Percentiles rank a stretch among this genome's conserved stretches.
phyloP scores from a whole-genome alignment of 108 stramenopile genomes.

The Nitzschia palea region DNA sequence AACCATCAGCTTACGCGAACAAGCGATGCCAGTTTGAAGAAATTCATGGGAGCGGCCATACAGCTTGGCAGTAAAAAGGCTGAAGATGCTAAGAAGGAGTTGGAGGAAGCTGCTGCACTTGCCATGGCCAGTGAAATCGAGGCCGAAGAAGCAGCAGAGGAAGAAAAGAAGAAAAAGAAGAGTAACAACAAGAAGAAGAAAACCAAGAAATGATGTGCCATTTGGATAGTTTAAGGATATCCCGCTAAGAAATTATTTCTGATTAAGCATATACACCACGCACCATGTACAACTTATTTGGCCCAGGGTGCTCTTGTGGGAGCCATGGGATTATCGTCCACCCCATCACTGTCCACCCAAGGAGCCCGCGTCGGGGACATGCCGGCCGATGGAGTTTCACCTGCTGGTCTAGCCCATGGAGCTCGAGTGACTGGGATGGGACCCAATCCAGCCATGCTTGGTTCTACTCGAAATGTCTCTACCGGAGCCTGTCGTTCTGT shows the following conservation, averaged over 20 bases:
- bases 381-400: background rate
- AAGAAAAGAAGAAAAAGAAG: slow-evolving; percentile 59
- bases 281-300: slow-evolving; percentile 6
- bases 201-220: slow-evolving; percentile 26
- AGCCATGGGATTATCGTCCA: background rate
- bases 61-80: slow-evolving; percentile 54
- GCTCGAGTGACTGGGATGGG: slow-evolving; percentile 21
- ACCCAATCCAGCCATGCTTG: slow-evolving; percentile 20
- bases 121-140: slow-evolving; percentile 67
- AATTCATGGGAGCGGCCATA: slow-evolving; percentile 62
- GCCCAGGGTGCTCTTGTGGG: slow-evolving; percentile 41
- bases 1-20: slow-evolving; percentile 66
- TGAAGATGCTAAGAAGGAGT: slow-evolving; percentile 43
- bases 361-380: slow-evolving; percentile 24
- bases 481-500: slow-evolving; percentile 49
- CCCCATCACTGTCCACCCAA: slow-evolving; percentile 11
- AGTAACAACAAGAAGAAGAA: slow-evolving; percentile 60
- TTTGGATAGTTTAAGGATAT: no score
- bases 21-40: slow-evolving; percentile 46
- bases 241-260: background rate
- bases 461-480: slow-evolving; percentile 47
- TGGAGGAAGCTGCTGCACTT: slow-evolving; percentile 63
- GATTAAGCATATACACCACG: background rate
- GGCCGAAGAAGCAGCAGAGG: slow-evolving; percentile 64
- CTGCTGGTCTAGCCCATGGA: slow-evolving; percentile 17